These are phyloP conservation scores for Hibiscus mutabilis DNA, from an alignment of 345 rosid genomes.

Conservation along the genomic window DNA sequence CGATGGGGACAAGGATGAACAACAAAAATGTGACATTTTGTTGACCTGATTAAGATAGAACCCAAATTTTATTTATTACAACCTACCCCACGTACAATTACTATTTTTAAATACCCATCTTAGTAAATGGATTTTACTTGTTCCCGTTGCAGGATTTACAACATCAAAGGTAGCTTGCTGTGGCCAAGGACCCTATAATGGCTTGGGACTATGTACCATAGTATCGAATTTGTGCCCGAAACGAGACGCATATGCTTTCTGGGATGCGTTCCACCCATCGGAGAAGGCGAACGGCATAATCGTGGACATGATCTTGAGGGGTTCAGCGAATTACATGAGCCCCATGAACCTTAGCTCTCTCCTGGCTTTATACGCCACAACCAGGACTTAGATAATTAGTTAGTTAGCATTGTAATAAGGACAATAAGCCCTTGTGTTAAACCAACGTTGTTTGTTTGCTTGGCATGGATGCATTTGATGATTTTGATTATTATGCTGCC, in stretches of 20 bases:
- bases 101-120: neutral
- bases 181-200: constrained; percentile 89
- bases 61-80: neutral
- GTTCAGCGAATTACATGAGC: constrained; percentile 44
- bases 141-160: constrained; percentile 52
- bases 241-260: constrained; percentile 57
- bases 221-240: constrained; percentile 69
- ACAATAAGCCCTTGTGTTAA: neutral
- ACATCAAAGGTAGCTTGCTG: constrained; percentile 82
- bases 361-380: constrained; percentile 40
- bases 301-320: constrained; percentile 44
- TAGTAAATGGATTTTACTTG: no score
- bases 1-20: neutral
- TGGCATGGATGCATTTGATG: neutral
- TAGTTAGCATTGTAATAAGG: neutral
- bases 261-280: constrained; percentile 86
- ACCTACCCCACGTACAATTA: neutral
- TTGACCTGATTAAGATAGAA: no score
- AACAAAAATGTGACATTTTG: neutral
- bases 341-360: constrained; percentile 92
- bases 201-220: constrained; percentile 66
- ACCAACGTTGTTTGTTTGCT: neutral
- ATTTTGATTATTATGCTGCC: neutral
- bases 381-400: constrained; percentile 18
- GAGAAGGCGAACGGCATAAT: constrained; percentile 72